Base-by-base conservation (phyloP, 768 basidiomycete species). In the Mycena galericulata region DNA sequence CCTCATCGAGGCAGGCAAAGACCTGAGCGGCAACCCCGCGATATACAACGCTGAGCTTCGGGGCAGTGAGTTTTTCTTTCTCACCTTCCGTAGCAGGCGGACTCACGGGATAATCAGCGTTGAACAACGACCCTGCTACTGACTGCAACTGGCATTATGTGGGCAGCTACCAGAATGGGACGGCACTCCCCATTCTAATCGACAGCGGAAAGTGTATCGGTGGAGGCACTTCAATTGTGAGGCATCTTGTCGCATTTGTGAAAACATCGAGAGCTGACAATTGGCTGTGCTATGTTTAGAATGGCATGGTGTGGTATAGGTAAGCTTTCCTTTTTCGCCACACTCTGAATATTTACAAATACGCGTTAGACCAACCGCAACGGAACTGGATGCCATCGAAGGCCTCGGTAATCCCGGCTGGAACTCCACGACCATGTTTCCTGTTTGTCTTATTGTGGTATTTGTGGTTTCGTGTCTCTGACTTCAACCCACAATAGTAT, bases 231-330 rank as follows among this genome's bases (percentile, higher is more conserved):
- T 70, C 68, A 10, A 70, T 70, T 43, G 68, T 70, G 14, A 53
- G 64, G 7, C 14, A 18, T 49, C 50, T 43, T 26, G n/a, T n/a
- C n/a, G n/a, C n/a, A n/a, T n/a, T n/a, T n/a, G n/a, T n/a, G n/a
- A n/a, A n/a, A n/a, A n/a, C n/a, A 20, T 20, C 62, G 2, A 41
- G 20, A 22, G 26, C 43, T 49, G 29, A 63, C 1, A 22, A 4
- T 49, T 26, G 15, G 12, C 14, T n/a, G n/a, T 41, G 17, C 3
- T 56, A 38, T 29, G 14, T 34, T 26, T 26, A 70, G 68, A 70
- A 70, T 24, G 68, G 68, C 32, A 66, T 70, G 68, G 59, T 70
- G 11, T 70, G 68, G 68, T 70, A 70, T 45, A 63, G 68, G 60
- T 64, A 36, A 47, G 12, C 34, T 62, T 38, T 32, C 26, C 6